Evolutionary conservation across 2,329 filamentous ascomycete genomes (phyloP), one percentile per base, ranked within the genome.

Genomic region (Paradendryphiella salina): DNA sequence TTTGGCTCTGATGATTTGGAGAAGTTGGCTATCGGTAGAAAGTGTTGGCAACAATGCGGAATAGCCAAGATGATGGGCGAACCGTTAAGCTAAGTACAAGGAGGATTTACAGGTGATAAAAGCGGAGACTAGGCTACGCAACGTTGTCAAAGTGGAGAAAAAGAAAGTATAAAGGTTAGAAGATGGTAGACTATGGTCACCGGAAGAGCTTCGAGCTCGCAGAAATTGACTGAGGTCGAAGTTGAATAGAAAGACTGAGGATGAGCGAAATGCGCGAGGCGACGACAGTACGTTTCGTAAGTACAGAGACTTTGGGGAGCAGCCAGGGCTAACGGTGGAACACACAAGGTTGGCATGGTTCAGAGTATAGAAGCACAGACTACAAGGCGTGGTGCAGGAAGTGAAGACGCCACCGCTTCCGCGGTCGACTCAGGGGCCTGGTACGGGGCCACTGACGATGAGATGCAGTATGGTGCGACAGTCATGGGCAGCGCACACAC

Each of bases 171-270:
- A 41, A 47, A 56, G 59, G 52, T 37, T 46, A 52, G 48, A 46
- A 36, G 28, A 42, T 15, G 51, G 44, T 46, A 46, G 38, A 50
- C 47, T 45, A 44, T 46, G 42, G 48, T 58, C 46, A 49, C 40
- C 56, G 50, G 42, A 46, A 54, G 59, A 67, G 67, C 67, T 44
- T 72, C 65, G 59, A 67, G 67, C 68, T 60, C 61, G 57, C 36
- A 38, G 26, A 32, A 31, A 46, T 44, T 56, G 52, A 56, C 51
- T 57, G 32, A 40, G 46, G 41, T 45, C 52, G 51, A 46, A 56
- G 35, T 40, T 54, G 18, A 46, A 38, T 48, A 46, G 48, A 49
- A 56, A 52, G 52, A 58, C 56, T 46, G 61, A 65, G 49, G 49
- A 34, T 33, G 50, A 42, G 52, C 45, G 52, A 45, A 43, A 31